Evolutionary conservation across 805 yeast species (phyloP), one percentile per base, ranked within the genome.

Genomic region (Suhomyces kilbournensis): DNA sequence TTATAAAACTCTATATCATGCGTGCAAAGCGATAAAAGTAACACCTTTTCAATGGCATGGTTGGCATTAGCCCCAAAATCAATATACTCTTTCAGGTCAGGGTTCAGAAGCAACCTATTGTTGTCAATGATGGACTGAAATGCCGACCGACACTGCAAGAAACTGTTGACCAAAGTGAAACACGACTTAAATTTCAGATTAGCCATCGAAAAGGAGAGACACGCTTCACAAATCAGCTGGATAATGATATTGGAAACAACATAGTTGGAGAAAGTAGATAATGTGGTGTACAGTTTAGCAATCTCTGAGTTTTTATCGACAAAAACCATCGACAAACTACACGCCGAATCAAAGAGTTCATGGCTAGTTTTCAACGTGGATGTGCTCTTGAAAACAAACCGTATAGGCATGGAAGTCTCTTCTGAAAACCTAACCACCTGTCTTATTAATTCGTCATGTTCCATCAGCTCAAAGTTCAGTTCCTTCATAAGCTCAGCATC

Each of bases 1-100:
- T 70, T 71, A 57, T 72, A 72, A 55, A 74, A 74, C 49, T 75
- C 77, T 35, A 72, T 66, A 53, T 75, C 78, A 56, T 73, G 77
- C 3, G 78, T 74, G 54, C 78, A 75, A 22, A 75, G 60, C 2
- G 75, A 68, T 34, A 75, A 59, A 26, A 75, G 61, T 40, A 75
- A 60, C 2, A 72, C 65, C 56, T 69, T 71, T 52, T 75, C 79
- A 28, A 72, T 62, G 1, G 76, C 60, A 42, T 62, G 65, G 17
- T 64, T 55, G 3, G 64, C 65, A 12, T 53, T 52, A 3, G 47
- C 47, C 32, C 71, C 67, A 22, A 43, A 57, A 35, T 57, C 60
- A 22, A 57, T 51, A 17, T 35, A 48, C 10, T 49, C 38, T 22
- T 25, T 49, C 4, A 55, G 49, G 1, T 44, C 48, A 4, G 55